These are phyloP conservation scores for Botrytis tulipae DNA, from an alignment of 2,329 filamentous ascomycete genomes.

Conservation along the genomic window DNA sequence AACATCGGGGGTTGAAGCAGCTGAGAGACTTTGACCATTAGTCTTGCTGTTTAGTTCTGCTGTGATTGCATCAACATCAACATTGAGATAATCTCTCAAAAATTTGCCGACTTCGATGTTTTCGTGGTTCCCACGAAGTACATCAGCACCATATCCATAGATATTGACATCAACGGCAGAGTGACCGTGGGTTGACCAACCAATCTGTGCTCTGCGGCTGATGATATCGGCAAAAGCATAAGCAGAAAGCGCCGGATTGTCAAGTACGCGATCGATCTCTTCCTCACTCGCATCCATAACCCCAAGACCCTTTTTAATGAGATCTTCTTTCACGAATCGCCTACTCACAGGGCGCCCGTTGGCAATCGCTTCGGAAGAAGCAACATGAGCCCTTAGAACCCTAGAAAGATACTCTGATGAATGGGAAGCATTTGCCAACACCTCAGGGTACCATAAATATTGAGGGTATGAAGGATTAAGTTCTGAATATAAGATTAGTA, in stretches of 20 bases:
- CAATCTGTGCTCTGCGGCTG: slow-evolving; percentile 81
- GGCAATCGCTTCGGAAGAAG: slow-evolving; percentile 10
- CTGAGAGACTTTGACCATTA: background rate
- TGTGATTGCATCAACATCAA: slow-evolving; percentile 78
- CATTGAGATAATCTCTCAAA: slow-evolving; percentile 71
- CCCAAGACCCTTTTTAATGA: slow-evolving; percentile 71
- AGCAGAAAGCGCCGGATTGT: slow-evolving; percentile 53
- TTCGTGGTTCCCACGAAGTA: slow-evolving; percentile 82
- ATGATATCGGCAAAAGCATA: slow-evolving; percentile 78
- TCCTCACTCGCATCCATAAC: slow-evolving; percentile 68
- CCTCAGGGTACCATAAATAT: slow-evolving; percentile 78
- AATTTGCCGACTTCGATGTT: slow-evolving; percentile 91
- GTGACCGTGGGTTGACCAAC: slow-evolving; percentile 94
- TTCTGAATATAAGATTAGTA: slow-evolving; percentile 42
- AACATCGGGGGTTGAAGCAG: slow-evolving; percentile 1
- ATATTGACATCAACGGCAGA: slow-evolving; percentile 95
- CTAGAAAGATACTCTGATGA: slow-evolving; percentile 68
- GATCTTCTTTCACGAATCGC: slow-evolving; percentile 64
- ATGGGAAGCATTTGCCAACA: slow-evolving; percentile 76
- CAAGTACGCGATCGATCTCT: slow-evolving; percentile 67
- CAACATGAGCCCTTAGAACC: slow-evolving; percentile 60
- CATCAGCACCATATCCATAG: slow-evolving; percentile 69
- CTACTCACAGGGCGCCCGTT: slow-evolving; percentile 42
- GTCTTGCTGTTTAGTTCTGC: slow-evolving; percentile 48
- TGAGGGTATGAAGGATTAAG: slow-evolving; percentile 60